phyloP scores from a whole-genome alignment of 148 eudicot species.

The Rhododendron mucronatum region DNA sequence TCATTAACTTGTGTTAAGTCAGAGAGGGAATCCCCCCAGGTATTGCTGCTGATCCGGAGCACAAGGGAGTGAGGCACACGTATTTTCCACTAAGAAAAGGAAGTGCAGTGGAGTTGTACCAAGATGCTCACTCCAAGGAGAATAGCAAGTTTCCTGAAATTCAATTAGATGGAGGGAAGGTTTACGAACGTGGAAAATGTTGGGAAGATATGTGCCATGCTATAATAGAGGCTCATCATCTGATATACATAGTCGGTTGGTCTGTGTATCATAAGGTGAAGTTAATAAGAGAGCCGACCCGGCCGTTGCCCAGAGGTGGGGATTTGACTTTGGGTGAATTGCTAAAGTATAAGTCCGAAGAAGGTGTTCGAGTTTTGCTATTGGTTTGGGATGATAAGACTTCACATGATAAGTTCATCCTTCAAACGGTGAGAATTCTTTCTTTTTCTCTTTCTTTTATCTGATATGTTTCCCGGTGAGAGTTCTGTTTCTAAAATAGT shows the following conservation, averaged over 20 bases:
- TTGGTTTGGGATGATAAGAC: slow-evolving; percentile 98
- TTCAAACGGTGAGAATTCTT: slow-evolving; percentile 52
- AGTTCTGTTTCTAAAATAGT: background rate
- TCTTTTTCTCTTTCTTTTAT: background rate
- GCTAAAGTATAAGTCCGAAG: slow-evolving; percentile 92
- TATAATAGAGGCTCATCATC: slow-evolving; percentile 76
- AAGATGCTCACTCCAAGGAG: slow-evolving; percentile 63
- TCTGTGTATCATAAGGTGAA: slow-evolving; percentile 73
- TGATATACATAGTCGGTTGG: slow-evolving; percentile 92
- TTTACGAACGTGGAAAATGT: slow-evolving; percentile 43
- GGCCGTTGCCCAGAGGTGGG: slow-evolving; percentile 84
- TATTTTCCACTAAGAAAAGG: slow-evolving; percentile 64
- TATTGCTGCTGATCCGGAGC: slow-evolving; percentile 37
- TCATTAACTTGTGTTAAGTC: background rate
- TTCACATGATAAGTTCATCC: slow-evolving; percentile 61
- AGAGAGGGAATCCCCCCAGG: background rate
- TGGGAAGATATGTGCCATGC: slow-evolving; percentile 97
- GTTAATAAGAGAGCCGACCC: slow-evolving; percentile 83
- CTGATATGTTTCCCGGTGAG: background rate
- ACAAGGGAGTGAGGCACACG: slow-evolving; percentile 34
- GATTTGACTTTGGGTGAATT: slow-evolving; percentile 78
- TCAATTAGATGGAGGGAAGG: slow-evolving; percentile 45
- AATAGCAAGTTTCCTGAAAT: slow-evolving; percentile 50
- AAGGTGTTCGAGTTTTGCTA: slow-evolving; percentile 87
- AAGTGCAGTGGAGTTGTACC: slow-evolving; percentile 49